Evolutionary conservation across 805 yeast genomes (phyloP).

Genomic region (Maudiozyma barnettii): DNA sequence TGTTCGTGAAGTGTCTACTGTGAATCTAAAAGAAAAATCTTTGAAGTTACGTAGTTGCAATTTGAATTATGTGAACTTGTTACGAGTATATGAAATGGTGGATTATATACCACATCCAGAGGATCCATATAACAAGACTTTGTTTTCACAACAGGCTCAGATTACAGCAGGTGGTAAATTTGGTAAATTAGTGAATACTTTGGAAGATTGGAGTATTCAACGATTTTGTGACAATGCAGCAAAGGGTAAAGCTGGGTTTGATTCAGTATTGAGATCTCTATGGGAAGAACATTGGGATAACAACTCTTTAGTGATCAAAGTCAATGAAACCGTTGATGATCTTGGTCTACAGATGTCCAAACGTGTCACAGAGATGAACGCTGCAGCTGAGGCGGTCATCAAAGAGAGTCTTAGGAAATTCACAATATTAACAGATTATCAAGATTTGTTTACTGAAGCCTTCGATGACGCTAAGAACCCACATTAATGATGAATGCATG

Average conservation of each 20-base stretch:
- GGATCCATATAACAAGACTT: conserved; percentile 43
- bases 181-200: conserved; percentile 59
- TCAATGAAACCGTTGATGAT: conserved; percentile 25
- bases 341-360: neutral
- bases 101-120: conserved; percentile 58
- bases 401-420: conserved; percentile 21
- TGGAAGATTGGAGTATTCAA: conserved; percentile 88
- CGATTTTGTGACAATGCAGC: conserved; percentile 82
- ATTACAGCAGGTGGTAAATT: conserved; percentile 77
- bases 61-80: conserved; percentile 65
- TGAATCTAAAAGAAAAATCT: conserved; percentile 56
- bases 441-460: conserved; percentile 9
- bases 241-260: conserved; percentile 78
- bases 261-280: conserved; percentile 53
- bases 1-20: conserved; percentile 82
- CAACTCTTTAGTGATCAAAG: conserved; percentile 18
- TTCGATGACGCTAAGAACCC: conserved; percentile 5
- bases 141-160: conserved; percentile 74
- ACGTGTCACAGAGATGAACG: conserved; percentile 23
- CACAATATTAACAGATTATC: conserved; percentile 9
- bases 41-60: conserved; percentile 78
- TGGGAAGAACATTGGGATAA: conserved; percentile 31
- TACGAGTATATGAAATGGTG: conserved; percentile 84
- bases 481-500: neutral
- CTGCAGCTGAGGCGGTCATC: conserved; percentile 17